Percentiles rank a stretch among this genome's conserved stretches.
These are phyloP conservation scores for Pleurotus tuoliensis DNA, from an alignment of 768 basidiomycete species.

Conservation along the genomic window DNA sequence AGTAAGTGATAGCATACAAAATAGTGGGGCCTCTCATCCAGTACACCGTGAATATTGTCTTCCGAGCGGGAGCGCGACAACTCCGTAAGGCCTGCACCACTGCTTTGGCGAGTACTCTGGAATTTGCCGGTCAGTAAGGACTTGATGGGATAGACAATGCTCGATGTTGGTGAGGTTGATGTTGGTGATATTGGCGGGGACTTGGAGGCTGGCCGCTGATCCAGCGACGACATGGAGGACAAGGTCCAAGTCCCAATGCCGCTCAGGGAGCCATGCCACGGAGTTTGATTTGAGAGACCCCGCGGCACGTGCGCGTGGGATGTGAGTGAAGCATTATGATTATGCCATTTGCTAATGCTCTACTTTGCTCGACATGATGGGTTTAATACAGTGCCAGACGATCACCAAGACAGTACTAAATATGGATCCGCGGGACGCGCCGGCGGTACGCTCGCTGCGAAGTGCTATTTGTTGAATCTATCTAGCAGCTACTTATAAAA, in stretches of 20 bases:
- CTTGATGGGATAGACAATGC: constrained; percentile 4
- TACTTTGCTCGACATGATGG: no score
- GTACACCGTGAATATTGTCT: background rate
- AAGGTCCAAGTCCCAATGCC: background rate
- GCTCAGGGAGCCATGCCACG: background rate
- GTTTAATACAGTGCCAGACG: no score
- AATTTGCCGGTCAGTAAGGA: background rate
- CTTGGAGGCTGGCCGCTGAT: background rate
- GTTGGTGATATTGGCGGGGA: background rate
- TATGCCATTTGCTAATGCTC: no score
- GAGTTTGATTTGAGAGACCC: background rate
- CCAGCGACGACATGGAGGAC: background rate
- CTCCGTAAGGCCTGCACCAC: background rate
- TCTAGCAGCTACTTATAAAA: no score
- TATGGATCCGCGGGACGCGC: no score
- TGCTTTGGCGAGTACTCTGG: background rate
- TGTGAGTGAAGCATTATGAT: no score
- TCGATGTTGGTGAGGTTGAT: background rate
- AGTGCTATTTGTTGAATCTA: no score
- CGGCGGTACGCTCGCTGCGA: no score
- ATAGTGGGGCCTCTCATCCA: no score
- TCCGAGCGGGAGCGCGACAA: constrained; percentile 2
- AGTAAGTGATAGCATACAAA: no score
- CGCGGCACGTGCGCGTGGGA: no score
- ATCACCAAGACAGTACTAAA: no score